Evolutionary conservation across 1,284 basidiomycete genomes (phyloP).

Genomic region (Trametes versicolor): DNA sequence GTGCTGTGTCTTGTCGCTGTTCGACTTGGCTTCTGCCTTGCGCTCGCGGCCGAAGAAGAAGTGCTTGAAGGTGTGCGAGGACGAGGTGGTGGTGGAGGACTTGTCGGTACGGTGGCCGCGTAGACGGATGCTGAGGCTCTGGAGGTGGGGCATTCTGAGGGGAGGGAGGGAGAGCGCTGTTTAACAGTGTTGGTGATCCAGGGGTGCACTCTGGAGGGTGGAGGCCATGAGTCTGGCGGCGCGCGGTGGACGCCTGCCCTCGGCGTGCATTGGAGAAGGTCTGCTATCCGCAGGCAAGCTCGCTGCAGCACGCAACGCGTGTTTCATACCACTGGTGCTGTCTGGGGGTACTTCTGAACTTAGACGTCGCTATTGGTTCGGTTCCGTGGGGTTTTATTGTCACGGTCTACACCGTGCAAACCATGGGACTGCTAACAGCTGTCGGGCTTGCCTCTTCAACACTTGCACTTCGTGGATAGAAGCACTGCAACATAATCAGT

Average conservation of each 20-base stretch:
- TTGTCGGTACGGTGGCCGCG: conserved; percentile 25
- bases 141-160: conserved; percentile 30
- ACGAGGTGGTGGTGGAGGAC: conserved; percentile 11
- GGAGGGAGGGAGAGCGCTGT: conserved; percentile 11
- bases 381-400: too few relatives aligned
- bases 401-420: too few relatives aligned
- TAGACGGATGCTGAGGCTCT: conserved; percentile 32
- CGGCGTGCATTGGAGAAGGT: conserved; percentile 28
- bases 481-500: background rate
- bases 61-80: conserved; percentile 27
- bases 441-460: background rate
- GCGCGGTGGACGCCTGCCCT: conserved; percentile 15
- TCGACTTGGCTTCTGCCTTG: conserved; percentile 11
- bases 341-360: background rate
- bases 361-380: background rate
- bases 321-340: conserved; percentile 15
- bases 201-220: conserved; percentile 13
- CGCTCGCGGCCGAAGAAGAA: conserved; percentile 25
- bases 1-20: conserved; percentile 9
- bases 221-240: conserved; percentile 24
- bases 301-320: conserved; percentile 11
- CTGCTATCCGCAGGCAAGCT: conserved; percentile 16
- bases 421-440: too few relatives aligned
- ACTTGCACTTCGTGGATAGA: too few relatives aligned
- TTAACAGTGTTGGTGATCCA: conserved; percentile 16